These are phyloP conservation scores for Myochromella boudieri DNA, from an alignment of 768 basidiomycete species.

Conservation along the genomic window DNA sequence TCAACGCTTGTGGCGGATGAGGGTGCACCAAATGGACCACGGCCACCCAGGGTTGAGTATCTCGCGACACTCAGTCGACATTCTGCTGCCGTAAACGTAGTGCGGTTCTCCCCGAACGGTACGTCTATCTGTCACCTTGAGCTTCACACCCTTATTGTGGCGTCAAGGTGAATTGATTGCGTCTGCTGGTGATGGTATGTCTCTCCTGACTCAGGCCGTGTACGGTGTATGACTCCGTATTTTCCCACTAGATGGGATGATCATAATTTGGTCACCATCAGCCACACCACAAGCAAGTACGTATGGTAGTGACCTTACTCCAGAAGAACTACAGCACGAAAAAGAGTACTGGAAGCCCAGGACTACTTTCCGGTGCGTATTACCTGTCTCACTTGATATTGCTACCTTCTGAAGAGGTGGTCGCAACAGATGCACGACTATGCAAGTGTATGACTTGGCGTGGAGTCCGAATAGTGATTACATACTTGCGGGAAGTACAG, in stretches of 20 bases:
- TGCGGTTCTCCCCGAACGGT: constrained; percentile 95
- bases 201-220: background rate
- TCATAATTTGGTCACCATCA: constrained; percentile 92
- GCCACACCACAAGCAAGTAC: constrained; percentile 65
- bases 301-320: constrained; percentile 80
- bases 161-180: constrained; percentile 83
- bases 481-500: constrained; percentile 94
- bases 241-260: constrained; percentile 78
- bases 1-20: constrained; percentile 49
- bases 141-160: constrained; percentile 1
- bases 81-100: constrained; percentile 94
- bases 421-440: constrained; percentile 74
- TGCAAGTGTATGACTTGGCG: constrained; percentile 97
- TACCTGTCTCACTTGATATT: background rate
- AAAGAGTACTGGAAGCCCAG: constrained; percentile 95
- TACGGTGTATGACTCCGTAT: constrained; percentile 14
- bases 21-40: constrained; percentile 28
- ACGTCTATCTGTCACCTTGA: constrained; percentile 19
- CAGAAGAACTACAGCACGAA: constrained; percentile 83
- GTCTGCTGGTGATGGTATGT: constrained; percentile 94
- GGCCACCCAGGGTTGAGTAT: constrained; percentile 89
- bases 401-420: background rate
- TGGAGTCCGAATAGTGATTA: constrained; percentile 97
- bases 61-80: constrained; percentile 92
- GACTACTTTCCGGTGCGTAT: constrained; percentile 75